phyloP scores from a whole-genome alignment of 2,329 filamentous ascomycete species.

The Cordyceps pruinosa region DNA sequence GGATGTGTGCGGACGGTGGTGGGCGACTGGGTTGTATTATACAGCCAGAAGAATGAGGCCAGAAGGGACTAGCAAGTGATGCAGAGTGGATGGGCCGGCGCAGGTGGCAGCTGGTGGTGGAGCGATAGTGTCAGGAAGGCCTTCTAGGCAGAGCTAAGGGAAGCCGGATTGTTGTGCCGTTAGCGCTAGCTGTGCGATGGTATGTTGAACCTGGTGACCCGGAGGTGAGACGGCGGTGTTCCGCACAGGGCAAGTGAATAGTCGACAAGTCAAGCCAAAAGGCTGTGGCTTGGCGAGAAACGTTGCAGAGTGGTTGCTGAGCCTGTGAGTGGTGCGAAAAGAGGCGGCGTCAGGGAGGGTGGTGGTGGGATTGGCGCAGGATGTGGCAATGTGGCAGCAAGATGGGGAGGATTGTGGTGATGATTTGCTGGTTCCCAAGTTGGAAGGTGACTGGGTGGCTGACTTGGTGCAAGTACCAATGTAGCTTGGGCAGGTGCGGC shows the following conservation, averaged over 20 bases:
- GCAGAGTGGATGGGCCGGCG: neutral
- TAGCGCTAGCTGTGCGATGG: neutral
- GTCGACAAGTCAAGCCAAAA: neutral
- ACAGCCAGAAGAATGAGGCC: neutral
- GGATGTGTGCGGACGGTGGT: neutral
- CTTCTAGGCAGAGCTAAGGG: neutral
- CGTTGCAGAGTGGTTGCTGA: conserved; percentile 7
- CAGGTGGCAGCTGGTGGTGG: neutral
- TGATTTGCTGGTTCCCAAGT: neutral
- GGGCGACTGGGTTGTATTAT: conserved; percentile 7
- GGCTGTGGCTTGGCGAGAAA: conserved; percentile 5
- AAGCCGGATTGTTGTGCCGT: neutral
- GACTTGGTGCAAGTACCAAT: neutral
- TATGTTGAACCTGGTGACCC: conserved; percentile 9
- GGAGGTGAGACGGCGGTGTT: conserved; percentile 7
- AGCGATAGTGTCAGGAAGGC: neutral
- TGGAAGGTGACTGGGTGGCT: conserved; percentile 10
- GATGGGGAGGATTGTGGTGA: no score
- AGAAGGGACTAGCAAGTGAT: neutral
- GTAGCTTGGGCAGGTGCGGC: conserved; percentile 9
- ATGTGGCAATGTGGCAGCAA: neutral
- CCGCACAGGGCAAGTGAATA: neutral
- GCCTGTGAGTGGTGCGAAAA: neutral
- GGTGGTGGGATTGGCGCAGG: neutral
- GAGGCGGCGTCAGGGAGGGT: neutral